Percentiles rank a stretch among this genome's conserved stretches.
These are phyloP conservation scores for Hamamelis virginiana DNA, from an alignment of 164 flowering plant species.

Conservation along the genomic window DNA sequence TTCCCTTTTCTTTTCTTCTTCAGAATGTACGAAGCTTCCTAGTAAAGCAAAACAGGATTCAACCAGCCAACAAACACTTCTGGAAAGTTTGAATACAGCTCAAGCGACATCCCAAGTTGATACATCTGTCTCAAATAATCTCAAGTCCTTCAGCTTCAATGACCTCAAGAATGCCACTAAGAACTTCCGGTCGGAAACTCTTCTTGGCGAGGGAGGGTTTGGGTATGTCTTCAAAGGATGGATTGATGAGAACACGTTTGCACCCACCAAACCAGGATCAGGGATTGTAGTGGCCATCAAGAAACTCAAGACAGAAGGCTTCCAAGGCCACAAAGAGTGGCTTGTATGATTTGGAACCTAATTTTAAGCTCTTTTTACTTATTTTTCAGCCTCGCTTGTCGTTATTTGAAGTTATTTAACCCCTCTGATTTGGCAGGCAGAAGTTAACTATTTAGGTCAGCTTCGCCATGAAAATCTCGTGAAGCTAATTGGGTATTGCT, in stretches of 20 bases:
- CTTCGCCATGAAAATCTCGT: conserved; percentile 72
- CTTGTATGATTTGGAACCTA: conserved; percentile 42
- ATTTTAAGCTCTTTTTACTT: neutral
- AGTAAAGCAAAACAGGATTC: conserved; percentile 15
- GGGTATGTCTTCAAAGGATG: conserved; percentile 91
- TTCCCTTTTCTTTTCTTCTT: neutral
- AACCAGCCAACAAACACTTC: conserved; percentile 15
- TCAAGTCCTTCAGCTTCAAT: conserved; percentile 59
- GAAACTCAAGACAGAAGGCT: conserved; percentile 66
- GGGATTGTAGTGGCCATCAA: conserved; percentile 76
- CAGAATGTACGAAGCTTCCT: conserved; percentile 25
- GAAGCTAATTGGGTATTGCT: conserved; percentile 66
- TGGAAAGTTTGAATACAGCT: conserved; percentile 12
- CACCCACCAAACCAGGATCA: conserved; percentile 61
- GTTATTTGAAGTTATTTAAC: neutral
- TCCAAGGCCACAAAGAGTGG: conserved; percentile 93
- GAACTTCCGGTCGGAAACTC: conserved; percentile 64
- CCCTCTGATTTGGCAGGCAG: conserved; percentile 46
- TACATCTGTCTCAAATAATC: conserved; percentile 23
- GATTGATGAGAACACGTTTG: conserved; percentile 57
- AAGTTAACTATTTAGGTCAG: conserved; percentile 68
- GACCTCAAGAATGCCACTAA: conserved; percentile 74
- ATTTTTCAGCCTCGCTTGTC: neutral
- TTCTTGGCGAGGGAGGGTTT: conserved; percentile 91
- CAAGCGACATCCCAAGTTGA: conserved; percentile 23